phyloP scores from a whole-genome alignment of 2,329 filamentous ascomycete species.

The Aureobasidium mangrovei region DNA sequence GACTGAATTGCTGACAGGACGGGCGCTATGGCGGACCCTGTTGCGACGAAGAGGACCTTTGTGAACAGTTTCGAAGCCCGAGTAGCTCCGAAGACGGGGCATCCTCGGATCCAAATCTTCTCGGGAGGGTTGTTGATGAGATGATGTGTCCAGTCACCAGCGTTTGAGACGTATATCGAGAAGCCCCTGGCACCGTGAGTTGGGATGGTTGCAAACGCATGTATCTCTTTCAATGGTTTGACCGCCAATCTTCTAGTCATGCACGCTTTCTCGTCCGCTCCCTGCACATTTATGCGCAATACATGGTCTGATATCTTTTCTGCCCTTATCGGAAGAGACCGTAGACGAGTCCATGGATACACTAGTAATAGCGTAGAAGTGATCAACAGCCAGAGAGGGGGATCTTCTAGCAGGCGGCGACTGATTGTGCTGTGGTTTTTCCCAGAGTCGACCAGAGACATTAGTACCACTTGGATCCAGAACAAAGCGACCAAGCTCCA shows the following conservation, averaged over 20 bases:
- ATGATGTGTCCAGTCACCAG: constrained; percentile 63
- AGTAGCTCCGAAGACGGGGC: constrained; percentile 58
- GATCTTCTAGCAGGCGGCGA: constrained; percentile 36
- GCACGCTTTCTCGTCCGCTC: constrained; percentile 13
- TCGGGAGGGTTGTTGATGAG: constrained; percentile 54
- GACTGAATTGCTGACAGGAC: constrained; percentile 46
- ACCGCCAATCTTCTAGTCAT: constrained; percentile 48
- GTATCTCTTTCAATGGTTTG: constrained; percentile 60
- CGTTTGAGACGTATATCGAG: constrained; percentile 61
- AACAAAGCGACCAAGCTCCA: constrained; percentile 59
- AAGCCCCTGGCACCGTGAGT: constrained; percentile 49
- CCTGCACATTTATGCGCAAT: constrained; percentile 49
- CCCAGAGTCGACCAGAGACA: constrained; percentile 46
- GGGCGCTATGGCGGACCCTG: constrained; percentile 65
- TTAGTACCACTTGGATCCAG: constrained; percentile 43
- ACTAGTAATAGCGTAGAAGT: constrained; percentile 56
- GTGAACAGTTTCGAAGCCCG: constrained; percentile 58
- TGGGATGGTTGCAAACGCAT: constrained; percentile 67
- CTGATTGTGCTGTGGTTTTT: constrained; percentile 28
- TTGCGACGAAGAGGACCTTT: constrained; percentile 57
- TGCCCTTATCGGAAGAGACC: constrained; percentile 46
- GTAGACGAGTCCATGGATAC: constrained; percentile 64
- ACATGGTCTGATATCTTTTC: constrained; percentile 67
- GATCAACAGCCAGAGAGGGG: constrained; percentile 59
- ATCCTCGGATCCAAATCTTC: constrained; percentile 58